phyloP scores from a whole-genome alignment of 805 yeast genomes.

The Yarrowia osloensis region DNA sequence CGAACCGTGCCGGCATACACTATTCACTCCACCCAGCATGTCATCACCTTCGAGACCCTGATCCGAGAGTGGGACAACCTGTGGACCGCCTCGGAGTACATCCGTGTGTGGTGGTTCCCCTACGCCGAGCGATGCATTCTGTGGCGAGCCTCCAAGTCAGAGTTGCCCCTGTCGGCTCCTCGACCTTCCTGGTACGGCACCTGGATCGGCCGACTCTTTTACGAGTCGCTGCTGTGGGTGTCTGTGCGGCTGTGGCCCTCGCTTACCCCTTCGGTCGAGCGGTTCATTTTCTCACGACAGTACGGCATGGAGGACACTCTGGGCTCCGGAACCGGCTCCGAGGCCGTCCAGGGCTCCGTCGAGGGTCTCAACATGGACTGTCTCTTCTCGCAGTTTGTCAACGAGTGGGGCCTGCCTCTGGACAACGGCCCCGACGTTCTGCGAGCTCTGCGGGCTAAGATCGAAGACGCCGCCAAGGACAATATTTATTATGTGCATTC shows the following conservation, averaged over 20 bases:
- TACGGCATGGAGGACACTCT: conserved; percentile 75
- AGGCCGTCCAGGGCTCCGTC: conserved; percentile 76
- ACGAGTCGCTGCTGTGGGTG: conserved; percentile 76
- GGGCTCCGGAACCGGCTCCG: conserved; percentile 51
- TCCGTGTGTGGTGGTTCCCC: conserved; percentile 98
- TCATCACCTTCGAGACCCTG: conserved; percentile 73
- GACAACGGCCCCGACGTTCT: conserved; percentile 73
- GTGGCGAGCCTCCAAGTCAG: conserved; percentile 86
- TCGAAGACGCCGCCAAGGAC: conserved; percentile 61
- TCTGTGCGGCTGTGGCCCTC: conserved; percentile 73
- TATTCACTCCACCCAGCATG: conserved; percentile 77
- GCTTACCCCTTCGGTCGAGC: conserved; percentile 81
- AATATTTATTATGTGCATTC: conserved; percentile 85
- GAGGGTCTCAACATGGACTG: conserved; percentile 95
- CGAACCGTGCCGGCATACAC: conserved; percentile 84
- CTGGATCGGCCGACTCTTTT: conserved; percentile 70
- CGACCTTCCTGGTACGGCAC: conserved; percentile 86
- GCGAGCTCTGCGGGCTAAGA: conserved; percentile 46
- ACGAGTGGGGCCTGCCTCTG: conserved; percentile 97
- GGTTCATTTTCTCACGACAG: conserved; percentile 80
- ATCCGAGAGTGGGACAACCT: conserved; percentile 51
- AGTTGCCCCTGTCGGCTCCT: conserved; percentile 62
- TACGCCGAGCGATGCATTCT: conserved; percentile 80
- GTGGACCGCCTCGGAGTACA: conserved; percentile 89
- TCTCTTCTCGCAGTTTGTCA: conserved; percentile 86